Conservation (phyloP, 352 stramenopile genomes). For the Albugo laibachii region DNA sequence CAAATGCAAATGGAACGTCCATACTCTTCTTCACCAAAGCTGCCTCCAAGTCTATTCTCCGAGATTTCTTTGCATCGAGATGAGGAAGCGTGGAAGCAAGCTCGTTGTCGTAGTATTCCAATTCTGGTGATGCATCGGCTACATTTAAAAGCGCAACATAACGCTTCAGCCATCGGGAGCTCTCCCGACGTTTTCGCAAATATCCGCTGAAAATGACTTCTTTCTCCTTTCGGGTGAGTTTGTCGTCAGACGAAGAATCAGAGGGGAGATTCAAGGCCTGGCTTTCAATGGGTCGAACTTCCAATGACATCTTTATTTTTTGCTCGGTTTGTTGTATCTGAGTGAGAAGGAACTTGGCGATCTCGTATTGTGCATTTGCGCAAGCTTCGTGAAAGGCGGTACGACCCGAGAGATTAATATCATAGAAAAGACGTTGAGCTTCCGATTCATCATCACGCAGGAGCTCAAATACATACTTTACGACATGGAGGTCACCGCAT, state of each 20-base stretch:
- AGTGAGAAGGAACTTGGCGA: constrained; percentile 42
- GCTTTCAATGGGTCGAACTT: neutral
- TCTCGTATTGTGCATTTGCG: constrained; percentile 36
- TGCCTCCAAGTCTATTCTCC: constrained; percentile 32
- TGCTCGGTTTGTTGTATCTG: neutral
- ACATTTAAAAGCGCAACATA: constrained; percentile 35
- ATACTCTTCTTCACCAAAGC: constrained; percentile 66
- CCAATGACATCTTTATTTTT: neutral
- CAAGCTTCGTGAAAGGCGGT: constrained; percentile 58
- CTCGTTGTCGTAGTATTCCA: constrained; percentile 52
- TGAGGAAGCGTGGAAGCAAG: constrained; percentile 17
- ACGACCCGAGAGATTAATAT: constrained; percentile 28
- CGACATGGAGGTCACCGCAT: constrained; percentile 50
- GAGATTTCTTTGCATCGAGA: constrained; percentile 12
- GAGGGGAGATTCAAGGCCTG: constrained; percentile 1
- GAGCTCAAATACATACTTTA: constrained; percentile 54
- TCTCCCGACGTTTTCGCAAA: constrained; percentile 57
- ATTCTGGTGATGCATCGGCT: constrained; percentile 15
- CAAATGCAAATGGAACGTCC: constrained; percentile 65
- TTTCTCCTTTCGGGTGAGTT: neutral
- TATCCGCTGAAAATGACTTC: constrained; percentile 25
- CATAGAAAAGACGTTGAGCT: constrained; percentile 14
- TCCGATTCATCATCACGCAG: neutral
- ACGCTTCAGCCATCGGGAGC: constrained; percentile 60
- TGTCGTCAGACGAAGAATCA: neutral